Evolutionary conservation across 257 asterid species (phyloP).

Genomic region (Cordia subcordata): DNA sequence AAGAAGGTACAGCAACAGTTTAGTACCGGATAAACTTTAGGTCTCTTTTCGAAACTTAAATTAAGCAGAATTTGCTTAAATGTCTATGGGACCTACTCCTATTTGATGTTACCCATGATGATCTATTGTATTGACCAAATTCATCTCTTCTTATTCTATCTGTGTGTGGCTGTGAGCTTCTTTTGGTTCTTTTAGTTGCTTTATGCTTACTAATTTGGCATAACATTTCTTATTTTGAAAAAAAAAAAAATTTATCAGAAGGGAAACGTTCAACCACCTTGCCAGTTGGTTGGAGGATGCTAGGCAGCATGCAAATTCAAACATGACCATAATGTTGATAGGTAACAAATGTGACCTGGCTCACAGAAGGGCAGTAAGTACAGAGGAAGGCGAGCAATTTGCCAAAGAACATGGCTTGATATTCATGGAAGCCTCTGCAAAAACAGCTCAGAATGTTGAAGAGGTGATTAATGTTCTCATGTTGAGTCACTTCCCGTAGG

Average conservation of each 20-base stretch:
- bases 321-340: constrained; percentile 71
- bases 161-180: too few relatives aligned
- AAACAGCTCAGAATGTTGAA: constrained; percentile 82
- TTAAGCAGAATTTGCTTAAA: too few relatives aligned
- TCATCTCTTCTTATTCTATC: too few relatives aligned
- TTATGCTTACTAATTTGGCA: too few relatives aligned
- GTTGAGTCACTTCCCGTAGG: background rate
- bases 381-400: constrained; percentile 81
- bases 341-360: constrained; percentile 78
- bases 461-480: constrained; percentile 41
- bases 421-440: constrained; percentile 88
- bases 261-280: constrained; percentile 82
- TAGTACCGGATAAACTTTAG: too few relatives aligned
- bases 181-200: too few relatives aligned
- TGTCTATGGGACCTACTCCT: too few relatives aligned
- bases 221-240: too few relatives aligned
- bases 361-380: constrained; percentile 80
- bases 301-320: constrained; percentile 66
- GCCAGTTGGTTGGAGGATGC: constrained; percentile 88
- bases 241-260: constrained; percentile 28
- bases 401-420: constrained; percentile 72
- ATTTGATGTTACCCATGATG: too few relatives aligned
- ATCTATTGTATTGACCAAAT: too few relatives aligned
- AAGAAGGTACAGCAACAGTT: too few relatives aligned
- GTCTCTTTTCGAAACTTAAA: too few relatives aligned